Evolutionary conservation across 495 filamentous ascomycete genomes (phyloP).

Genomic region (Penicillium antarcticum): DNA sequence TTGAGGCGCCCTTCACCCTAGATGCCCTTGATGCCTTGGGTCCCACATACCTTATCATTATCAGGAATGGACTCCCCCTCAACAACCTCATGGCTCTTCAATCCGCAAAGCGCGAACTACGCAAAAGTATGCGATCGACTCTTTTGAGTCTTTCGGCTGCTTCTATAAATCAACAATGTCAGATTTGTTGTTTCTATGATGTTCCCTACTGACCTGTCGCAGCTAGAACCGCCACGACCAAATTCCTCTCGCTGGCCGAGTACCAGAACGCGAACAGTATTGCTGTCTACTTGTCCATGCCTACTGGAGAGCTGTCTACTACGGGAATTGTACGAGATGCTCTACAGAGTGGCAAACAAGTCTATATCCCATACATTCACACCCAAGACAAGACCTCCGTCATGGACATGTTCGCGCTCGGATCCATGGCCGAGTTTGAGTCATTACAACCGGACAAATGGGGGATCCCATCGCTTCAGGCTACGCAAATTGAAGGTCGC

Average conservation of each 20-base stretch:
- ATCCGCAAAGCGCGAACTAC: constrained; percentile 70
- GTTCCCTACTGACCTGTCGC: constrained; percentile 14
- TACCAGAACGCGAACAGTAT: constrained; percentile 71
- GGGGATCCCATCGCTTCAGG: constrained; percentile 82
- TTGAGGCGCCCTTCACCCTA: constrained; percentile 3
- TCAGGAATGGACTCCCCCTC: constrained; percentile 5
- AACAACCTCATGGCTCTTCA: constrained; percentile 48
- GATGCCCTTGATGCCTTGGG: constrained; percentile 21
- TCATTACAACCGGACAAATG: constrained; percentile 73
- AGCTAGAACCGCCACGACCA: constrained; percentile 59
- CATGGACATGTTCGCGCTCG: constrained; percentile 92
- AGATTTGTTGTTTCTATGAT: constrained; percentile 9
- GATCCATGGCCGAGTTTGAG: constrained; percentile 70
- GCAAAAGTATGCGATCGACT: constrained; percentile 62
- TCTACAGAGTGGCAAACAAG: constrained; percentile 68
- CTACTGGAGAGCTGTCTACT: constrained; percentile 76
- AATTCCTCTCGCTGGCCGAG: constrained; percentile 57
- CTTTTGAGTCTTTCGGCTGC: constrained; percentile 56
- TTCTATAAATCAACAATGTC: constrained; percentile 65
- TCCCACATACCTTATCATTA: constrained; percentile 11
- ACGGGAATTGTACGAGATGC: constrained; percentile 77
- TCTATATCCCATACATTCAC: constrained; percentile 90
- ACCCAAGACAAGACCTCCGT: constrained; percentile 55
- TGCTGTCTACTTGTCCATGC: constrained; percentile 93
- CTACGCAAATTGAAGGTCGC: constrained; percentile 57